These are phyloP conservation scores for Stentor roeselii DNA, from an alignment of 73 alveolate species.

Conservation along the genomic window DNA sequence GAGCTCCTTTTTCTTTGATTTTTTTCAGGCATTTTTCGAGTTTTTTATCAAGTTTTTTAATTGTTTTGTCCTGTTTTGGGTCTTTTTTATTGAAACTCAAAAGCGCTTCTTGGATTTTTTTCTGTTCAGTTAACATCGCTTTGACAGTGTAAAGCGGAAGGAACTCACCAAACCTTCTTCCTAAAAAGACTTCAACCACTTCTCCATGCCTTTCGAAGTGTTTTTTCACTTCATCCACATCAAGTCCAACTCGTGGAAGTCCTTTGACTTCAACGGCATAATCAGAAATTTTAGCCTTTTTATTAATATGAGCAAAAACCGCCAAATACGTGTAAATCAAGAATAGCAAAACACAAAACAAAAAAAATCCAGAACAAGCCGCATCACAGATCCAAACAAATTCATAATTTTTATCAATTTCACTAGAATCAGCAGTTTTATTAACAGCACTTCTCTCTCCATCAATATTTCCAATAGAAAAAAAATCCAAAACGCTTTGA, in stretches of 20 bases:
- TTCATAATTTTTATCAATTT: neutral
- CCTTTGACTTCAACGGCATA: constrained; percentile 24
- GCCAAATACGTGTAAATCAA: neutral
- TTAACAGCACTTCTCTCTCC: neutral
- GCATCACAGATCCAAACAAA: neutral
- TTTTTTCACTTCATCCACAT: neutral
- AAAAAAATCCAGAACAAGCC: constrained; percentile 2
- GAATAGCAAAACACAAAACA: neutral
- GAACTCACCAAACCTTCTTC: constrained; percentile 16
- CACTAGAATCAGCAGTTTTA: neutral
- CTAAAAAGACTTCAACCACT: constrained; percentile 13
- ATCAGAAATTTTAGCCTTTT: neutral
- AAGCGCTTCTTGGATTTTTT: neutral
- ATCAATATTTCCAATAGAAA: neutral
- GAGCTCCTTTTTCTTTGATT: constrained; percentile 3
- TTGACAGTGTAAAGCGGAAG: neutral
- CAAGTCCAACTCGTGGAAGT: neutral
- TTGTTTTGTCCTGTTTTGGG: neutral
- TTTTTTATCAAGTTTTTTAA: neutral
- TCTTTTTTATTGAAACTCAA: constrained; percentile 2
- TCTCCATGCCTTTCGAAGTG: constrained; percentile 1
- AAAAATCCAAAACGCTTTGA: neutral
- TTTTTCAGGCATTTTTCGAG: neutral
- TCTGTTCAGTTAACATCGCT: neutral
- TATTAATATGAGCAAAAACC: neutral